Conservation (phyloP, 495 filamentous ascomycete genomes). For the Neurospora africana region DNA sequence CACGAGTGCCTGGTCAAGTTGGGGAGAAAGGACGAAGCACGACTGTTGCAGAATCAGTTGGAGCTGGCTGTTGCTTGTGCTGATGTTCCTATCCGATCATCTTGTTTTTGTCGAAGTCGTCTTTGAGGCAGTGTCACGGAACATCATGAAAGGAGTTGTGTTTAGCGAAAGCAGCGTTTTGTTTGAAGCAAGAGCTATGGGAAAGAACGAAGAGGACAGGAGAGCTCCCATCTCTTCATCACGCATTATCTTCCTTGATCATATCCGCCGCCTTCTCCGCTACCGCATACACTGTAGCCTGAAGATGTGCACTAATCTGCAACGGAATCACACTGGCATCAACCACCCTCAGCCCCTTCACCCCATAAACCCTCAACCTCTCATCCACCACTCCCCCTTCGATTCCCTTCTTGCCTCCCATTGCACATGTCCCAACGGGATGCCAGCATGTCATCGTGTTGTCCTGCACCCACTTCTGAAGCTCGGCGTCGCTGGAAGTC, state of each 20-base stretch:
- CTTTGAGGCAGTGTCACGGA: not conserved
- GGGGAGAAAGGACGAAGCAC: slow-evolving; percentile 38
- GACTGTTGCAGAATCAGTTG: slow-evolving; percentile 37
- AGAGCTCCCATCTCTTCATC: not conserved
- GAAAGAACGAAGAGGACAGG: not conserved
- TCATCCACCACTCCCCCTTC: slow-evolving; percentile 39
- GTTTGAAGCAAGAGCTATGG: not conserved
- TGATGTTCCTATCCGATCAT: slow-evolving; percentile 48
- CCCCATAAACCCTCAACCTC: slow-evolving; percentile 40
- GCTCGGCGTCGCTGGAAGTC: slow-evolving; percentile 21
- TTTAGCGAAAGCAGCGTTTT: not conserved
- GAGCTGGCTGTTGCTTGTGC: slow-evolving; percentile 40
- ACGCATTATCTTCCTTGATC: slow-evolving; percentile 22
- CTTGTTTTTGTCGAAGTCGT: slow-evolving; percentile 49
- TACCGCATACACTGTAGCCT: slow-evolving; percentile 43
- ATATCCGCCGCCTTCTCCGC: slow-evolving; percentile 45
- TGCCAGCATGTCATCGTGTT: slow-evolving; percentile 37
- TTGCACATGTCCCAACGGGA: slow-evolving; percentile 43
- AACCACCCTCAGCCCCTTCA: slow-evolving; percentile 37
- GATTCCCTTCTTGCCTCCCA: slow-evolving; percentile 29
- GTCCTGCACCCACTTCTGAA: slow-evolving; percentile 28
- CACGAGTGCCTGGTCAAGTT: slow-evolving; percentile 51
- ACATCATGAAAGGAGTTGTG: not conserved
- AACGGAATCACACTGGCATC: slow-evolving; percentile 45
- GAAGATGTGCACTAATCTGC: slow-evolving; percentile 37